Conservation (phyloP, 1,284 basidiomycete genomes). For the Trichosporon sp. region DNA sequence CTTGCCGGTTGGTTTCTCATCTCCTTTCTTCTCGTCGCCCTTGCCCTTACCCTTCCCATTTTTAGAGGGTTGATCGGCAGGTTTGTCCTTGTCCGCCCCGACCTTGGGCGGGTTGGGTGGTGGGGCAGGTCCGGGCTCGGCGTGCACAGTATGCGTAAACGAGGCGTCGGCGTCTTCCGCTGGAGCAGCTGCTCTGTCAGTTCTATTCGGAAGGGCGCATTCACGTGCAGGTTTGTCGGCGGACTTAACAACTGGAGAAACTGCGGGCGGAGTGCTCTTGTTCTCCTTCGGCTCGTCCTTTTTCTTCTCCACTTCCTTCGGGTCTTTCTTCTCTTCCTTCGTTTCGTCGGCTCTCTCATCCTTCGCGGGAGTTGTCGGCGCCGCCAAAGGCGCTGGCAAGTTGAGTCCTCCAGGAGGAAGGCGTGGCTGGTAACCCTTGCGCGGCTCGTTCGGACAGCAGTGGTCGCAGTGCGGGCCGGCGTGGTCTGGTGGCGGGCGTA, state of each 20-base stretch:
- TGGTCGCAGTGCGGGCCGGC: slow-evolving; percentile 8
- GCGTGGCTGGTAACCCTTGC: background rate
- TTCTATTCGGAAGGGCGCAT: background rate
- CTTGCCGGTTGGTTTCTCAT: slow-evolving; percentile 31
- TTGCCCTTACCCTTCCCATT: slow-evolving; percentile 28
- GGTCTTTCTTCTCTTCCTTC: slow-evolving; percentile 33
- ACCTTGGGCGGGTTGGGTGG: background rate
- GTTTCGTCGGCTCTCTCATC: slow-evolving; percentile 34
- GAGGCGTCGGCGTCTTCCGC: background rate
- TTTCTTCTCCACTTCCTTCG: slow-evolving; percentile 37
- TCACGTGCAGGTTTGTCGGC: slow-evolving; percentile 16
- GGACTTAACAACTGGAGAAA: background rate
- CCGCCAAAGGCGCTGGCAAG: background rate
- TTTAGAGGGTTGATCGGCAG: slow-evolving; percentile 23
- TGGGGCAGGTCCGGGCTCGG: background rate
- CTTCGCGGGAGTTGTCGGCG: slow-evolving; percentile 10
- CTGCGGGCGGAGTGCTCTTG: background rate
- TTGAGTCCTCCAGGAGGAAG: slow-evolving; percentile 9
- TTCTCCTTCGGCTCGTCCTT: slow-evolving; percentile 2
- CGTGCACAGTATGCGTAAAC: background rate
- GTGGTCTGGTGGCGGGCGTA: background rate
- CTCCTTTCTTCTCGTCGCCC: slow-evolving; percentile 38
- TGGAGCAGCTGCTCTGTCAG: background rate
- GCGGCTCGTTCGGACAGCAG: slow-evolving; percentile 12
- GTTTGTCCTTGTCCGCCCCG: background rate